Conservation (phyloP, 768 basidiomycete species). For the Macrolepiota fuliginosa region DNA sequence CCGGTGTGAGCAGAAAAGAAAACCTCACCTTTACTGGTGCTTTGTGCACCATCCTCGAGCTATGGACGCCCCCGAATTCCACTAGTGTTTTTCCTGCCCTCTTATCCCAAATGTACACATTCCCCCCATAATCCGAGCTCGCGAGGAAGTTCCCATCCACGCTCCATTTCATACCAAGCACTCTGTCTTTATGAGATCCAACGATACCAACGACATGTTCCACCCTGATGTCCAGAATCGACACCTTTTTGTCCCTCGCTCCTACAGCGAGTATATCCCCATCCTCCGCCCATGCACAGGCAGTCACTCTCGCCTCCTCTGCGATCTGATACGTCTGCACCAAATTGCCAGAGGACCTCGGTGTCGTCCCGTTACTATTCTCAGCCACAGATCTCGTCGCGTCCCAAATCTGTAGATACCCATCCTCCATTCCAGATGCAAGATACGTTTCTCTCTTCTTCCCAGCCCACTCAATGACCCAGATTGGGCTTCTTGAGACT, state of each 20-base stretch:
- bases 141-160: conserved; percentile 74
- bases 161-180: conserved; percentile 78
- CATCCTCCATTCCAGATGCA: conserved; percentile 50
- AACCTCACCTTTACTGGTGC: conserved; percentile 49
- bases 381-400: conserved; percentile 26
- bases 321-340: conserved; percentile 17
- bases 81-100: conserved; percentile 60
- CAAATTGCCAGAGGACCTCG: background rate
- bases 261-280: conserved; percentile 63
- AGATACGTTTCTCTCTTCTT: conserved; percentile 38
- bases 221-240: conserved; percentile 62
- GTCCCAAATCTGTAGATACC: conserved; percentile 56
- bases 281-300: conserved; percentile 48
- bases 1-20: conserved; percentile 5
- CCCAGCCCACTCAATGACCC: conserved; percentile 52
- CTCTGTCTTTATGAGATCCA: conserved; percentile 44
- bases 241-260: conserved; percentile 59
- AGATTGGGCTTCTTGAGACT: conserved; percentile 29
- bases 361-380: conserved; percentile 21
- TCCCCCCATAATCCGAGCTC: conserved; percentile 83
- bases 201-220: conserved; percentile 32
- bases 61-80: conserved; percentile 57
- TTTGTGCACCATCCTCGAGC: conserved; percentile 58
- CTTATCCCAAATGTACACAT: conserved; percentile 80
- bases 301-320: conserved; percentile 21